phyloP scores from a whole-genome alignment of 2,329 filamentous ascomycete genomes.

The Aspergillus tubingensis region DNA sequence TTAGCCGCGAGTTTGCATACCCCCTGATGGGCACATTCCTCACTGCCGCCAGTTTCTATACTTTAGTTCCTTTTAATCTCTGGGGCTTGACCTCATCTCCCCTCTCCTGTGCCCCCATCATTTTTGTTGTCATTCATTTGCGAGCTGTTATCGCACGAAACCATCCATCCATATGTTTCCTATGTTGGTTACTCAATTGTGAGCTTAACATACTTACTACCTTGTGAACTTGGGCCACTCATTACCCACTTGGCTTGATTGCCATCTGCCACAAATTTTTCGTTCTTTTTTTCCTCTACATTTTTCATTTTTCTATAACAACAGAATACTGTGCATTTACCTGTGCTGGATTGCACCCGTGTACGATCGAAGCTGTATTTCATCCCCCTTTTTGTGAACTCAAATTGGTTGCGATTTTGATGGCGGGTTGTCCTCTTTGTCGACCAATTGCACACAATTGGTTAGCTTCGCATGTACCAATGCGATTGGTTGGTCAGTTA shows the following conservation, averaged over 20 bases:
- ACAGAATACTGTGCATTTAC: not conserved
- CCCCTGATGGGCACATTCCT: conserved; percentile 1
- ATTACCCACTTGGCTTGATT: conserved; percentile 19
- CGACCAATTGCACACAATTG: no score
- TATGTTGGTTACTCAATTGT: conserved; percentile 24
- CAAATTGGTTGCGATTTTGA: not conserved
- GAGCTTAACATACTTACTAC: conserved; percentile 11
- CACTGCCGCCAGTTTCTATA: conserved; percentile 5
- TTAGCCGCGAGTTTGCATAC: not conserved
- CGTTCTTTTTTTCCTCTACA: not conserved
- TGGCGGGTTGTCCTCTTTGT: not conserved
- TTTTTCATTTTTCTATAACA: not conserved
- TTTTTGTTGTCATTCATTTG: conserved; percentile 19
- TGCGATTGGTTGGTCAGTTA: not conserved
- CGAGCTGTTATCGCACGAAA: conserved; percentile 20
- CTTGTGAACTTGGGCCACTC: conserved; percentile 17
- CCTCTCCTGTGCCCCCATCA: conserved; percentile 17
- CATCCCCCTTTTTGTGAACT: no score
- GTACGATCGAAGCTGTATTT: conserved; percentile 18
- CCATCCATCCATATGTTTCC: conserved; percentile 21
- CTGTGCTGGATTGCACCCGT: not conserved
- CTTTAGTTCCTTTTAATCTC: conserved; percentile 14
- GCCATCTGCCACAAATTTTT: not conserved
- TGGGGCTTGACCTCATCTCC: conserved; percentile 12
- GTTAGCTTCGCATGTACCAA: not conserved